A percentile compares a stretch with the other conserved stretches of the same genome.
Conservation (phyloP, 2,329 filamentous ascomycete genomes). For the Trichoderma arundinaceum region DNA sequence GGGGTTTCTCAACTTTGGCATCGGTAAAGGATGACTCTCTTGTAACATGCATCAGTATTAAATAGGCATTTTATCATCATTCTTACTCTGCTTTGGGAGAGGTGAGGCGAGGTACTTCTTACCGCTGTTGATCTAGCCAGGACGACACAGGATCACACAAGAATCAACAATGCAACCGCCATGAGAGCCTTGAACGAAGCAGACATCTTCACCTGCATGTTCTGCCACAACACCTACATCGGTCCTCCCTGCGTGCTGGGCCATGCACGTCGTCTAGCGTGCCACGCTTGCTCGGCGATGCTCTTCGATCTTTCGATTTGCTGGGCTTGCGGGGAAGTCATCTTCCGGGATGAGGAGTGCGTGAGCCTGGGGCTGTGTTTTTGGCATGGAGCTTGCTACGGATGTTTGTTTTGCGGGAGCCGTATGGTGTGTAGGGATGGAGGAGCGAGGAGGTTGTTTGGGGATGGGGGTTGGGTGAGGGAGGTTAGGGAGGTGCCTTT, state of each 20-base stretch:
- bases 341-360: constrained; percentile 59
- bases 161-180: no score
- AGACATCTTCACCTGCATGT: constrained; percentile 58
- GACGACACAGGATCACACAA: no score
- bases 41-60: background rate
- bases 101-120: background rate
- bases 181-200: background rate
- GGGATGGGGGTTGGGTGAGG: constrained; percentile 28
- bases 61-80: background rate
- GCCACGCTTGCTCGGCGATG: constrained; percentile 52
- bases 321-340: constrained; percentile 62
- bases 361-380: constrained; percentile 67
- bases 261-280: constrained; percentile 55
- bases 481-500: constrained; percentile 55
- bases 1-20: background rate
- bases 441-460: constrained; percentile 45
- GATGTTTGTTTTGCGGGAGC: constrained; percentile 59
- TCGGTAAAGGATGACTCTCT: background rate
- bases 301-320: constrained; percentile 61
- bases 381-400: constrained; percentile 63
- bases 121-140: background rate
- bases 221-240: constrained; percentile 55
- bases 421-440: constrained; percentile 47
- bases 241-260: constrained; percentile 51
- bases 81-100: background rate